Evolutionary conservation across 306 rosid genomes (phyloP).

Genomic region (Gillenia trifoliata): DNA sequence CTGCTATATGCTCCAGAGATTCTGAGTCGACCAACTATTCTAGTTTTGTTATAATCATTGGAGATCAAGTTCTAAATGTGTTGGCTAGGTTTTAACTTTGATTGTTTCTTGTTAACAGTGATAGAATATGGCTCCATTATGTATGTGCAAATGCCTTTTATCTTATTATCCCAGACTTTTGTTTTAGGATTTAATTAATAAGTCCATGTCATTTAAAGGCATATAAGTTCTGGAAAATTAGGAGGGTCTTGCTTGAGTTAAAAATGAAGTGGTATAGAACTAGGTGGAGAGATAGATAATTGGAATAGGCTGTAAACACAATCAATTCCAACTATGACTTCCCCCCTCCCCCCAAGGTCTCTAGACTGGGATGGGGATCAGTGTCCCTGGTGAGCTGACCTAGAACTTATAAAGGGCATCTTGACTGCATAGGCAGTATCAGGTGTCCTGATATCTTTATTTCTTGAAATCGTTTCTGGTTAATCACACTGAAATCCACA

Average conservation of each 20-base stretch:
- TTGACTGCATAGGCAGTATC: background rate
- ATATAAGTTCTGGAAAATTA: background rate
- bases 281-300: background rate
- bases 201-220: background rate
- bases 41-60: background rate
- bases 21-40: background rate
- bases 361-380: background rate
- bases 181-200: background rate
- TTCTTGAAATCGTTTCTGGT: background rate
- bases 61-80: background rate
- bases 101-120: background rate
- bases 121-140: background rate
- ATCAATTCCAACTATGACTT: background rate
- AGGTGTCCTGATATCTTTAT: background rate
- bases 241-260: constrained; percentile 3
- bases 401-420: background rate
- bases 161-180: background rate
- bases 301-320: background rate
- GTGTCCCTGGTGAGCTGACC: background rate
- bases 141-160: background rate
- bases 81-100: background rate
- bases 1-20: background rate
- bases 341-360: background rate
- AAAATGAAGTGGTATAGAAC: background rate
- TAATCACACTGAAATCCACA: background rate